Percentiles rank a stretch among this genome's conserved stretches.
Conservation (phyloP, 306 rosid genomes). For the Clitoria ternatea region DNA sequence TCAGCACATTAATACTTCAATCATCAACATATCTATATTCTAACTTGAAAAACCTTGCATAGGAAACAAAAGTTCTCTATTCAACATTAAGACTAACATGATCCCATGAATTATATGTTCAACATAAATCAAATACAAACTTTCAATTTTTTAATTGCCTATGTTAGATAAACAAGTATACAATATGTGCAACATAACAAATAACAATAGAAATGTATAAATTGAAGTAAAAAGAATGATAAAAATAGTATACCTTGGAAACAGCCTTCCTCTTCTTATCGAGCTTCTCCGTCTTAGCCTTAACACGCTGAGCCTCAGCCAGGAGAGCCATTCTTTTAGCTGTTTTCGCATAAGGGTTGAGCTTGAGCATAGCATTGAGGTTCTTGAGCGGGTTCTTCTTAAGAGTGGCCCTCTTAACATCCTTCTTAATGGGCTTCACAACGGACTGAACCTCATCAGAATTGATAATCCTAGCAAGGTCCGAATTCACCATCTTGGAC, state of each 20-base stretch:
- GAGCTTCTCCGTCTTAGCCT: conserved; percentile 83
- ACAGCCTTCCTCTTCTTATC: conserved; percentile 64
- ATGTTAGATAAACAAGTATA: too few relatives aligned
- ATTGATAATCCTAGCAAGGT: conserved; percentile 73
- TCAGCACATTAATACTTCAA: too few relatives aligned
- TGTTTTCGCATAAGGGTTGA: conserved; percentile 82
- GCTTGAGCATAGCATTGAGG: conserved; percentile 57
- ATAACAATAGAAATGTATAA: not conserved
- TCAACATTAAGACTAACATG: too few relatives aligned
- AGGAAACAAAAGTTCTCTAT: too few relatives aligned
- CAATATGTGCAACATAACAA: too few relatives aligned
- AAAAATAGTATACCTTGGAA: conserved; percentile 38
- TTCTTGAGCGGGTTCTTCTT: conserved; percentile 89
- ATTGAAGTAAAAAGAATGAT: not conserved
- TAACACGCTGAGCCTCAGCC: conserved; percentile 72
- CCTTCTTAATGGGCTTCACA: conserved; percentile 76
- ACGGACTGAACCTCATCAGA: conserved; percentile 85
- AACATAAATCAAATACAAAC: too few relatives aligned
- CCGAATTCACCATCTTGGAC: conserved; percentile 75
- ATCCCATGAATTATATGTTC: too few relatives aligned
- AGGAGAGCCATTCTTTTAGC: conserved; percentile 71
- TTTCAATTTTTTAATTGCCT: too few relatives aligned
- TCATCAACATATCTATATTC: too few relatives aligned
- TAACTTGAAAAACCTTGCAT: too few relatives aligned
- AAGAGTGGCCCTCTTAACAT: conserved; percentile 48